Conservation (phyloP, 331 rosid species). For the Erythrophleum ivorense region DNA sequence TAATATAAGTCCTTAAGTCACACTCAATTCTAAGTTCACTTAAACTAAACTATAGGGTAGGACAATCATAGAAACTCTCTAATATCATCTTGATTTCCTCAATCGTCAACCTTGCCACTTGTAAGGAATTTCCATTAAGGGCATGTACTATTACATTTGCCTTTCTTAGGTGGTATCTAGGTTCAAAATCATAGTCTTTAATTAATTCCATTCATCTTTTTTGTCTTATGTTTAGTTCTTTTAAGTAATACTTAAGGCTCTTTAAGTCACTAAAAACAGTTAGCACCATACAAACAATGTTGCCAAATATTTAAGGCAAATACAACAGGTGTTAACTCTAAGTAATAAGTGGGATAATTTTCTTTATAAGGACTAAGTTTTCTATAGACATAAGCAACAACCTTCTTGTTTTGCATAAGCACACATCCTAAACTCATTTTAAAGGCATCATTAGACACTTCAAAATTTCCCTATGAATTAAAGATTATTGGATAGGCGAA, state of each 20-base stretch:
- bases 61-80: not conserved
- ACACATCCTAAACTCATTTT: too few species aligned
- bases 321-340: too few species aligned
- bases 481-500: too few species aligned
- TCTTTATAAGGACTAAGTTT: too few species aligned
- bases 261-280: not conserved
- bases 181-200: not conserved
- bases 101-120: not conserved
- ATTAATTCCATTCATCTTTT: not conserved
- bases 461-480: too few species aligned
- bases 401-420: too few species aligned
- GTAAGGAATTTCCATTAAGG: not conserved
- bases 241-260: not conserved
- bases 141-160: not conserved
- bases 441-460: too few species aligned
- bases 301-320: too few species aligned
- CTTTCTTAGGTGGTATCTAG: not conserved
- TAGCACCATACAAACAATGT: not conserved
- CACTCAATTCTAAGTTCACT: not conserved
- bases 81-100: too few species aligned
- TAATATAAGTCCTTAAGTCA: not conserved
- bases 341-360: too few species aligned
- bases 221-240: too few species aligned
- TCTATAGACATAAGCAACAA: too few species aligned
- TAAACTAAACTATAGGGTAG: not conserved